A percentile compares a stretch with the other conserved stretches of the same genome.
Evolutionary conservation across 108 stramenopile genomes (phyloP).

Genomic region (Fragilariopsis cylindrus): DNA sequence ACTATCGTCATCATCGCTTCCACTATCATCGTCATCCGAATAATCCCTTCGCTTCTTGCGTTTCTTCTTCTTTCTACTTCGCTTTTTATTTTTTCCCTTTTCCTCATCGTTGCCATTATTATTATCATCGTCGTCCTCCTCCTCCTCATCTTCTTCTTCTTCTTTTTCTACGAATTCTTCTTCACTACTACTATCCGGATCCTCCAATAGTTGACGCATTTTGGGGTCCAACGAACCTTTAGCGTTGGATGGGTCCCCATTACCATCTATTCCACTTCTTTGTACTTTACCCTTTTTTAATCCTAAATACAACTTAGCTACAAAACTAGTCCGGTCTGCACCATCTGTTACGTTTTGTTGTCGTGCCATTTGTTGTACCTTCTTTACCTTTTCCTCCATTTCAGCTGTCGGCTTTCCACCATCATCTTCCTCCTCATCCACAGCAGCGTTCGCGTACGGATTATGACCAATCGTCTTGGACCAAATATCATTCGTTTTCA

Average conservation of each 20-base stretch:
- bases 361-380: conserved; percentile 73
- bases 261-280: neutral
- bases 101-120: conserved; percentile 22
- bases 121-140: conserved; percentile 33
- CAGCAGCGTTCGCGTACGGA: conserved; percentile 53
- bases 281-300: conserved; percentile 77
- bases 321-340: conserved; percentile 71
- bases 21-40: conserved; percentile 1
- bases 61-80: conserved; percentile 31
- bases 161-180: conserved; percentile 71
- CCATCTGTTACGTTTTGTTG: conserved; percentile 76
- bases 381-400: conserved; percentile 51
- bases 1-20: conserved; percentile 24
- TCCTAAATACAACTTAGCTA: conserved; percentile 75
- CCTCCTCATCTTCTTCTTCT: conserved; percentile 47
- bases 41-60: conserved; percentile 14
- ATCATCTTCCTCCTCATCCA: conserved; percentile 25
- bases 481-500: conserved; percentile 81
- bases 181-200: conserved; percentile 68
- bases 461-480: conserved; percentile 83
- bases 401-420: conserved; percentile 3
- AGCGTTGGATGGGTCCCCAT: neutral
- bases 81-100: conserved; percentile 31
- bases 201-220: conserved; percentile 50
- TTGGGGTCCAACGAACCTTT: conserved; percentile 24